Base-by-base conservation (phyloP, 1,139 yeast species). In the Geotrichum aggregatum region DNA sequence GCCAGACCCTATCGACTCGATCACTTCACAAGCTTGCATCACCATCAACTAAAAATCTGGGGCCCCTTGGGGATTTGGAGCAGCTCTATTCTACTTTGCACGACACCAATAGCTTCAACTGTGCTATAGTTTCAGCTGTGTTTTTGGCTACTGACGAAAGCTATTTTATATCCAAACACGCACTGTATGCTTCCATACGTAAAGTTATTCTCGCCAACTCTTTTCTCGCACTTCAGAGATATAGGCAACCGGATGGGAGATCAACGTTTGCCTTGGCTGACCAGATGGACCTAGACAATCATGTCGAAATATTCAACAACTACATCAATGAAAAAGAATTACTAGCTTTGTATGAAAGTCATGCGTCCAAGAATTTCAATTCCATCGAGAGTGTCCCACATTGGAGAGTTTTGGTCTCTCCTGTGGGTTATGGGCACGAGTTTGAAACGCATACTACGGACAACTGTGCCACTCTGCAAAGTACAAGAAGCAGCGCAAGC, bases 401-500 rank as follows among this genome's bases (percentile, higher is more conserved):
- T 22, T 52, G 55, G 55, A 33, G 50, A 22, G 36, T 52, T 14
- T 7, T 40, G 16, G 34, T 52, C 3, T 34, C 50, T 14, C 41
- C 41, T 6, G 3, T 36, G 41, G 2, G 14, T 10, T 5, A 4
- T 34, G 21, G 41, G n/a, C 26, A 18, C 5, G 41, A 13, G n/a
- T 11, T 6, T 13, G 41, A 10, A 19, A 49, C 45, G 13, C 24
- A 16, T 10, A 35, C 13, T 7, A 10, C 22, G 13, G 47, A 43
- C 10, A 10, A 8, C 13, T 8, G 11, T 8, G 3, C 14, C n/a
- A 44, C 22, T 16, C 30, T n/a, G 16, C 14, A n/a, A 11, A 42
- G 41, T 18, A 13, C n/a, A 11, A 16, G 41, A 21, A 36, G 41
- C 24, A 36, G 26, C 22, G 22, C 22, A 18, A 36, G 22, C 24